A percentile compares a stretch with the other conserved stretches of the same genome.
Evolutionary conservation across 116 monocot genomes (phyloP).

Genomic region (Posidonia oceanica): DNA sequence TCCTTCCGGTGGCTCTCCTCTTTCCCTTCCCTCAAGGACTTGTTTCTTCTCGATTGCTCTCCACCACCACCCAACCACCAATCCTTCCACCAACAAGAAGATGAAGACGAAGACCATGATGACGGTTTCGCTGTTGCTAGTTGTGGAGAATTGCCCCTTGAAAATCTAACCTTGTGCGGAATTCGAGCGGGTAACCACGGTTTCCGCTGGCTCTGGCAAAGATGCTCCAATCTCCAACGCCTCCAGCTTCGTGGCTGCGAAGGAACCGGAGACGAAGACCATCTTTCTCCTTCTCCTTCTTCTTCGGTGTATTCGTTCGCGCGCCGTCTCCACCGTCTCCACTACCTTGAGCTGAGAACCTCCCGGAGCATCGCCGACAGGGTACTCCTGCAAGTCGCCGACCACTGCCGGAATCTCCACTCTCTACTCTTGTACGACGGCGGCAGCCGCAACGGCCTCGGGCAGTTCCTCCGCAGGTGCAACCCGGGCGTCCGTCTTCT

Average conservation of each 20-base stretch:
- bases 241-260: conserved; percentile 62
- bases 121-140: conserved; percentile 7
- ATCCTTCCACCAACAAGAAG: background rate
- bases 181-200: conserved; percentile 35
- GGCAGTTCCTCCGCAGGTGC: conserved; percentile 34
- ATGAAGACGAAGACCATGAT: background rate
- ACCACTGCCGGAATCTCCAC: conserved; percentile 33
- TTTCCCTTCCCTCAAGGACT: conserved; percentile 41
- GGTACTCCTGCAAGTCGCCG: conserved; percentile 50
- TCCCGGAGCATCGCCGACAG: conserved; percentile 65
- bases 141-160: conserved; percentile 25
- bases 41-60: conserved; percentile 15
- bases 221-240: conserved; percentile 40
- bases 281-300: background rate
- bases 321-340: conserved; percentile 25
- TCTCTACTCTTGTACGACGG: conserved; percentile 67
- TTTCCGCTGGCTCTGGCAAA: conserved; percentile 57
- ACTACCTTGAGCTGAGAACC: conserved; percentile 49
- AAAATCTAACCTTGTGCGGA: conserved; percentile 37
- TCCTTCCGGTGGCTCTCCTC: conserved; percentile 36
- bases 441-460: conserved; percentile 62
- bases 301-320: conserved; percentile 12
- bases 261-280: conserved; percentile 36
- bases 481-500: conserved; percentile 25
- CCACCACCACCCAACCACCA: background rate